Base-by-base conservation (phyloP, 768 basidiomycete species). In the Amanita inopinata region DNA sequence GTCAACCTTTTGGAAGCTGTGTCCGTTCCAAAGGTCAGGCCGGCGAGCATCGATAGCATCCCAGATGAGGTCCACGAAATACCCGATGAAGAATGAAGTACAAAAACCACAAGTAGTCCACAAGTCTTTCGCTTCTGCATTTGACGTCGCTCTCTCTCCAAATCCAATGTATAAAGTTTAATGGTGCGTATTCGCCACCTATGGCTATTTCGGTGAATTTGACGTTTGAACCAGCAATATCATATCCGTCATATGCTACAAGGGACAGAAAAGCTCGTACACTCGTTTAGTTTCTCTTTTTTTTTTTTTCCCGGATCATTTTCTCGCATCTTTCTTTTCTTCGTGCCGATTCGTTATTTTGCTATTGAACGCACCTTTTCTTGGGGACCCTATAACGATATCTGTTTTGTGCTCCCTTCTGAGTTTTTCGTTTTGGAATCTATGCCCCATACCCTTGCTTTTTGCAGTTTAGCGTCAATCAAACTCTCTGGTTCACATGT, bases 1-100 rank as follows among this genome's bases (percentile, higher is more conserved):
- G 75, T 86, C 47, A 76, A 70, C 51, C 66, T 83, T 50, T 73
- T 85, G 9, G 78, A 86, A 60, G 53, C 66, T 1, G 55, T 49
- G 22, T 52, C 62, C 27, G 45, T 61, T 31, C 51, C 61, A 33
- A 73, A 70, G 49, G 53, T 61, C 8, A 64, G 62, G 38, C 64
- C 65, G 15, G 59, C 60, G 43, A 71, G 64, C 56, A 66, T 70
- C 38, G 56, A 58, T 37, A 67, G 61, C 56, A 74, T 76, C 47
- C 73, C 74, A 36, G 74, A 74, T 47, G 72, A 76, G 36, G 63
- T 74, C 32, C 64, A 64, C 34, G 76, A 77, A 51, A 74, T 76
- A 51, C 64, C 66, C 17, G 73, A 72, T 47, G 75, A 71, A 50
- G 72, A 75, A 25, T 75, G 64, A 50, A 55, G 47, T 6, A 35